Conservation (phyloP, 805 yeast genomes). For the Isabelozyma heimii region DNA sequence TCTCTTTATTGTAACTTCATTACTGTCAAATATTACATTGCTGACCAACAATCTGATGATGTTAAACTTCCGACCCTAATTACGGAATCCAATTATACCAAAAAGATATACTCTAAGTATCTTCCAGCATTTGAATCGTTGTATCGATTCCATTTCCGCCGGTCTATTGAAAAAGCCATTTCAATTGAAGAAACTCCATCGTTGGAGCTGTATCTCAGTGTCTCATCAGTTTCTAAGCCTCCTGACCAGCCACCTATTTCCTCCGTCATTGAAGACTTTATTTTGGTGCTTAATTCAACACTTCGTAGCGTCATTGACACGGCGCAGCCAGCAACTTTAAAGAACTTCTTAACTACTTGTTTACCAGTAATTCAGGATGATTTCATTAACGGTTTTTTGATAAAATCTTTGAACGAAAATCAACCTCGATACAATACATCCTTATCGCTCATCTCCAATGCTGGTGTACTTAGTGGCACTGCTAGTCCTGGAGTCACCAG, state of each 20-base stretch:
- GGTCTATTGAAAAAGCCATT: conserved; percentile 80
- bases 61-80: conserved; percentile 52
- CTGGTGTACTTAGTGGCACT: conserved; percentile 7
- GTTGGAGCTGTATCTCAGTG: conserved; percentile 37
- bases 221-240: background rate
- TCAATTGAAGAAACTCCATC: conserved; percentile 73
- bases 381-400: conserved; percentile 50
- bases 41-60: conserved; percentile 8
- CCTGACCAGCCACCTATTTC: conserved; percentile 69
- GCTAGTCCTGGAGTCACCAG: conserved; percentile 24
- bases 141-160: conserved; percentile 63
- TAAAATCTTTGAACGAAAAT: conserved; percentile 33
- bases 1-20: conserved; percentile 72
- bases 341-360: conserved; percentile 53
- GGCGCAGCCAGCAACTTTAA: conserved; percentile 60
- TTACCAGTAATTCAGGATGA: conserved; percentile 62
- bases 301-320: conserved; percentile 66
- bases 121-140: conserved; percentile 64
- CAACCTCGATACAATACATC: conserved; percentile 40
- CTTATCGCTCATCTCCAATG: conserved; percentile 15
- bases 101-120: conserved; percentile 51
- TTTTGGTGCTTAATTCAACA: conserved; percentile 68
- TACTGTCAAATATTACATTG: conserved; percentile 59
- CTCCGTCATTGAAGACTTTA: conserved; percentile 83
- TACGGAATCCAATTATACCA: conserved; percentile 50